Conservation (phyloP, 768 basidiomycete species). For the Lentinula aciculospora region DNA sequence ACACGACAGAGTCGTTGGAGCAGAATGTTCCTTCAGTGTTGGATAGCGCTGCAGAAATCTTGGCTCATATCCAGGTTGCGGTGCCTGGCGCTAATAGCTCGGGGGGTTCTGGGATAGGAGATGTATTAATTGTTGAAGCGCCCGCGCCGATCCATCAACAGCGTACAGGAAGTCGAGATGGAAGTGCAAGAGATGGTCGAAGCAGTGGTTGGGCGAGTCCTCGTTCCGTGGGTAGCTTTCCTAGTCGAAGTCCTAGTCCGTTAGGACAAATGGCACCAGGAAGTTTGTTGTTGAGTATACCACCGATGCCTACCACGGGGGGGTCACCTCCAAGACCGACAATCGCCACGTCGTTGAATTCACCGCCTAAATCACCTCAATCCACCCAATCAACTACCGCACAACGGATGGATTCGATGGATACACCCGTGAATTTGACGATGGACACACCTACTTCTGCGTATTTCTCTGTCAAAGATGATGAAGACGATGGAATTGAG, state of each 20-base stretch:
- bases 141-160: not conserved
- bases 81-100: no score
- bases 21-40: constrained; percentile 81
- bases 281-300: constrained; percentile 46
- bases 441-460: constrained; percentile 43
- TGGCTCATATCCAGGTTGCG: constrained; percentile 35
- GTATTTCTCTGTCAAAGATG: constrained; percentile 30
- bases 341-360: not conserved
- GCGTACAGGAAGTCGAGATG: not conserved
- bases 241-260: constrained; percentile 66
- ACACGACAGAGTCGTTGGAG: constrained; percentile 69
- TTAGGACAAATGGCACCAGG: not conserved
- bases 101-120: not conserved
- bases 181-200: not conserved
- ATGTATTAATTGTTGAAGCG: not conserved
- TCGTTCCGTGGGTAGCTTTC: constrained; percentile 52
- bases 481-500: constrained; percentile 7
- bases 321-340: constrained; percentile 4
- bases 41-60: constrained; percentile 74
- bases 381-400: no score
- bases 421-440: constrained; percentile 15
- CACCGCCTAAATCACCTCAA: constrained; percentile 12
- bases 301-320: constrained; percentile 6
- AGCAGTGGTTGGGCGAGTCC: constrained; percentile 10
- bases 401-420: not conserved